phyloP scores from a whole-genome alignment of 2,329 filamentous ascomycete genomes.

The Fusarium sp. region DNA sequence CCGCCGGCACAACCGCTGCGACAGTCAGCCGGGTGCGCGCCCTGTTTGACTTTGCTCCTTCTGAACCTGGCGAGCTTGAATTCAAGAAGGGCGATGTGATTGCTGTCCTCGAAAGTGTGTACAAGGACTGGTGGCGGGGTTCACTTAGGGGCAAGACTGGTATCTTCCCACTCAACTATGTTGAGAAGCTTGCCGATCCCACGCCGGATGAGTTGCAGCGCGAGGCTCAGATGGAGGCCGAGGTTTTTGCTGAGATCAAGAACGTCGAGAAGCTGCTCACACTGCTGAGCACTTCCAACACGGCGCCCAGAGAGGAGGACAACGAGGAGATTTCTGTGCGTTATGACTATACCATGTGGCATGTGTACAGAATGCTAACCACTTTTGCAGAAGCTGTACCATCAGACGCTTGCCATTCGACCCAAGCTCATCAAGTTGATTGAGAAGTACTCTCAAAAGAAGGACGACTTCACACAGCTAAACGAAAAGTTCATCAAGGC shows the following conservation, averaged over 20 bases:
- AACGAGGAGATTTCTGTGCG: slow-evolving; percentile 95
- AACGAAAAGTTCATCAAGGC: slow-evolving; percentile 99
- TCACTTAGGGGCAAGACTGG: slow-evolving; percentile 94
- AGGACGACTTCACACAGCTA: slow-evolving; percentile 98
- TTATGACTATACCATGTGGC: background rate
- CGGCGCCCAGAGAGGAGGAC: slow-evolving; percentile 85
- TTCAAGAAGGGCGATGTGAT: slow-evolving; percentile 98
- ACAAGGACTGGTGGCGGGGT: slow-evolving; percentile 99
- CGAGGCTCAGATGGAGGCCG: slow-evolving; percentile 93
- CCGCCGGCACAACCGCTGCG: slow-evolving; percentile 91
- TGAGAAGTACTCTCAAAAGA: slow-evolving; percentile 99
- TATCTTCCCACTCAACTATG: slow-evolving; percentile 98
- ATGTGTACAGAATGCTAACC: slow-evolving; percentile 52
- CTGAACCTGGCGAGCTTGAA: slow-evolving; percentile 93
- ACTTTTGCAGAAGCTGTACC: slow-evolving; percentile 77
- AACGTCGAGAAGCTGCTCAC: slow-evolving; percentile 82
- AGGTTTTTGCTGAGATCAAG: slow-evolving; percentile 76
- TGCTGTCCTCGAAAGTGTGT: slow-evolving; percentile 96
- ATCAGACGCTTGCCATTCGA: slow-evolving; percentile 92
- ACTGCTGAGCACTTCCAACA: slow-evolving; percentile 88
- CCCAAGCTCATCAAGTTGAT: slow-evolving; percentile 98
- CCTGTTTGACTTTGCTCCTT: slow-evolving; percentile 94
- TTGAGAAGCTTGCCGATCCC: slow-evolving; percentile 96
- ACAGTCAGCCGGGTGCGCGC: slow-evolving; percentile 96
- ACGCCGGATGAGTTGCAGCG: slow-evolving; percentile 94